phyloP scores from a whole-genome alignment of 2,329 filamentous ascomycete species.

The Sarocladium oryzae region DNA sequence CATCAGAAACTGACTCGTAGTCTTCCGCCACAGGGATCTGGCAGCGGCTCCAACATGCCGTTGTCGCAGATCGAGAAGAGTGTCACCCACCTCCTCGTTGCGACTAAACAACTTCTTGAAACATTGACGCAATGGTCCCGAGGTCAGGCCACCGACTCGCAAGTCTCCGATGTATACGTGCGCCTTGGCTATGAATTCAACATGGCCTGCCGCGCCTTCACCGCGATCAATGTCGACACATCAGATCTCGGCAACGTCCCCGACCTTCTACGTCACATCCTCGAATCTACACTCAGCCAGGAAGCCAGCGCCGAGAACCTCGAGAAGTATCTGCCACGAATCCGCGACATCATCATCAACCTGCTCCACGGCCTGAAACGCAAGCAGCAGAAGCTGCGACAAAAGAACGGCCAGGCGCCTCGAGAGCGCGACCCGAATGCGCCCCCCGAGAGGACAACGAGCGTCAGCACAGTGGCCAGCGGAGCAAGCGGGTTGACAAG shows the following conservation, averaged over 20 bases:
- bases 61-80: conserved; percentile 98
- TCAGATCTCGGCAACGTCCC: conserved; percentile 91
- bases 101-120: conserved; percentile 95
- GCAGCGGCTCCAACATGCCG: conserved; percentile 60
- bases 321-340: conserved; percentile 87
- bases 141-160: conserved; percentile 80
- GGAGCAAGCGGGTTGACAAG: conserved; percentile 48
- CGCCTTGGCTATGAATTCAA: conserved; percentile 98
- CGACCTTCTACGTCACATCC: conserved; percentile 79
- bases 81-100: conserved; percentile 93
- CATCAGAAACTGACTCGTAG: neutral
- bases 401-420: conserved; percentile 44
- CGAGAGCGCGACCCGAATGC: conserved; percentile 45
- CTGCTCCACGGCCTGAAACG: conserved; percentile 91
- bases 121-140: conserved; percentile 97
- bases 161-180: conserved; percentile 98
- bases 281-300: conserved; percentile 94
- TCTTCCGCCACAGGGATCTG: conserved; percentile 34
- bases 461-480: conserved; percentile 53
- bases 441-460: conserved; percentile 45
- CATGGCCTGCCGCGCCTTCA: conserved; percentile 94
- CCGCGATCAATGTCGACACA: conserved; percentile 93
- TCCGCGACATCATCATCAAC: conserved; percentile 98
- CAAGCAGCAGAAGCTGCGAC: conserved; percentile 83
- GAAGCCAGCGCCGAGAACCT: conserved; percentile 91